A percentile compares a stretch with the other conserved stretches of the same genome.
Evolutionary conservation across 306 rosid genomes (phyloP).

Genomic region (Potentilla sterilis): DNA sequence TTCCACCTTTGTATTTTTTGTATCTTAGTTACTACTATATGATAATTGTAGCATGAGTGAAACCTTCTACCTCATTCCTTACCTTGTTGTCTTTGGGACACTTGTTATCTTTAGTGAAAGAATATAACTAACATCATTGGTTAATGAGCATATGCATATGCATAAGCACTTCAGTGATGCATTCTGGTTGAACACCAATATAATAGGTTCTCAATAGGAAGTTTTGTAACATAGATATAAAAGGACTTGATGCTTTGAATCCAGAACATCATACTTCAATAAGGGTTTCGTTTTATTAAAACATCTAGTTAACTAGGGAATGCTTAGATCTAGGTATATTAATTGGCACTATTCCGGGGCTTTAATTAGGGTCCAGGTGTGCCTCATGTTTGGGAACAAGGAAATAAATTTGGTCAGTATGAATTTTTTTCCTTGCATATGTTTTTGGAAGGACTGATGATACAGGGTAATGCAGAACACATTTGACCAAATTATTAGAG

Average conservation of each 20-base stretch:
- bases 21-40: background rate
- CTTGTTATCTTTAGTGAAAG: background rate
- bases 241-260: background rate
- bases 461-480: background rate
- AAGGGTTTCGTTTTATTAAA: background rate
- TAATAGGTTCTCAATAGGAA: background rate
- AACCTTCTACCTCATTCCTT: background rate
- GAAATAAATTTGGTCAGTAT: background rate
- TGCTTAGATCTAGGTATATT: background rate
- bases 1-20: background rate
- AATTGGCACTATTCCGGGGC: background rate
- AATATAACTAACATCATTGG: no score
- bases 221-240: background rate
- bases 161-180: background rate
- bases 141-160: background rate
- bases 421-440: background rate
- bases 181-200: background rate
- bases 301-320: background rate
- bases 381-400: background rate
- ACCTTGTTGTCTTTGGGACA: background rate
- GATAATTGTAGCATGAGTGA: background rate
- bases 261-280: background rate
- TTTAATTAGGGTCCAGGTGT: background rate
- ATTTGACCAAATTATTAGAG: background rate
- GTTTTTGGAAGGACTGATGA: background rate